phyloP scores from a whole-genome alignment of 176 grass and related monocot genomes.

The Oryza officinalis region DNA sequence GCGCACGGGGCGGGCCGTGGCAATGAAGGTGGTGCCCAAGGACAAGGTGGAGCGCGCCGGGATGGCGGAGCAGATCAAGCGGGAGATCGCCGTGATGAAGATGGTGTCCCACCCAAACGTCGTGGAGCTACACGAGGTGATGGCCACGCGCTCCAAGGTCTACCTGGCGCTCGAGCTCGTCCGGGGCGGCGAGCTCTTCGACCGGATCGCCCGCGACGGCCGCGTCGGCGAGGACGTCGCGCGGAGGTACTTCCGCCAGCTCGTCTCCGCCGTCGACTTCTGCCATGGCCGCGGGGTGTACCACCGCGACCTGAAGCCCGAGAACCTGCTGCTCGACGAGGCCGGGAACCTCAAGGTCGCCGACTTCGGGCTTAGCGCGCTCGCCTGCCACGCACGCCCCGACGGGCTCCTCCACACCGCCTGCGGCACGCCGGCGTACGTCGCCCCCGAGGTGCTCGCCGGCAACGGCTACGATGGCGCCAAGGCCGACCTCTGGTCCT shows the following conservation, averaged over 20 bases:
- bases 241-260: constrained; percentile 49
- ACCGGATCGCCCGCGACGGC: constrained; percentile 45
- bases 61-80: constrained; percentile 64
- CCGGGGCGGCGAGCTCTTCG: constrained; percentile 88
- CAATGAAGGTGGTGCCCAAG: constrained; percentile 61
- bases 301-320: constrained; percentile 60
- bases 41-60: constrained; percentile 53
- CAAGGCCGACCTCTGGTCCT: constrained; percentile 64
- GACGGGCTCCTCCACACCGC: constrained; percentile 56
- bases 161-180: constrained; percentile 77
- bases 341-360: constrained; percentile 55
- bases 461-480: constrained; percentile 57
- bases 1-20: constrained; percentile 40
- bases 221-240: constrained; percentile 49
- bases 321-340: constrained; percentile 62
- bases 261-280: constrained; percentile 58
- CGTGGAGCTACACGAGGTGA: constrained; percentile 64
- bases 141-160: constrained; percentile 53
- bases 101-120: constrained; percentile 56
- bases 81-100: constrained; percentile 64
- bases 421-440: constrained; percentile 57
- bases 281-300: constrained; percentile 56
- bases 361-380: constrained; percentile 54
- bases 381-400: constrained; percentile 33
- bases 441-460: constrained; percentile 51